Conservation (phyloP, 2,329 filamentous ascomycete genomes). For the Onygenales sp. region DNA sequence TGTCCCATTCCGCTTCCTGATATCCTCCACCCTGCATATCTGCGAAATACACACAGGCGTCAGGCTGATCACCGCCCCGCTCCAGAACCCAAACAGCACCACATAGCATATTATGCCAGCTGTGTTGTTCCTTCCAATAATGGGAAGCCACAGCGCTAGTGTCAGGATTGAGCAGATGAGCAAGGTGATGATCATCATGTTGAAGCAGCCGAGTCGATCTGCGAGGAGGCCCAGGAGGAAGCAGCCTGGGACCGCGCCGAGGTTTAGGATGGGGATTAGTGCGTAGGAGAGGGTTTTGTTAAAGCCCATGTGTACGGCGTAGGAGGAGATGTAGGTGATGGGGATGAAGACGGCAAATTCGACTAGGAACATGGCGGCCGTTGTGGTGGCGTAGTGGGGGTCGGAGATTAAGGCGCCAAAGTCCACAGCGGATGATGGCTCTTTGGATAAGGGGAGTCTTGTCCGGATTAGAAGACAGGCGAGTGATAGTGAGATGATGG, state of each 20-base stretch:
- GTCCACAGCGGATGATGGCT: constrained; percentile 41
- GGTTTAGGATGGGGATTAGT: constrained; percentile 45
- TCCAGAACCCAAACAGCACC: constrained; percentile 18
- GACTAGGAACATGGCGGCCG: constrained; percentile 44
- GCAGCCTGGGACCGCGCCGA: constrained; percentile 41
- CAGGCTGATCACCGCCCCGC: constrained; percentile 20
- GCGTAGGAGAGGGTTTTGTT: constrained; percentile 38
- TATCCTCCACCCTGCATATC: constrained; percentile 20
- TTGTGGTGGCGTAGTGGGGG: constrained; percentile 32
- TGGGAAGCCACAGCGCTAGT: constrained; percentile 48
- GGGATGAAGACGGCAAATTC: constrained; percentile 52
- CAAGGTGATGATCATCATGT: constrained; percentile 43
- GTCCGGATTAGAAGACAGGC: constrained; percentile 5
- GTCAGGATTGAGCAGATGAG: constrained; percentile 36
- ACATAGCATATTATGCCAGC: constrained; percentile 24
- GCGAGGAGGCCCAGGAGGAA: constrained; percentile 45
- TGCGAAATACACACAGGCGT: constrained; percentile 24
- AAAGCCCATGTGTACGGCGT: constrained; percentile 42
- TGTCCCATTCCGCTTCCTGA: constrained; percentile 18
- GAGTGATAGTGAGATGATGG: constrained; percentile 3
- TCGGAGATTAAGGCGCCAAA: constrained; percentile 36
- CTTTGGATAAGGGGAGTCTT: constrained; percentile 18
- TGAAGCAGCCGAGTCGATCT: constrained; percentile 46
- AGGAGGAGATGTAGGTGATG: constrained; percentile 39
- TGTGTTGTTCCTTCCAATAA: constrained; percentile 36